phyloP scores from a whole-genome alignment of 306 rosid species.

The Arachis stenosperma region DNA sequence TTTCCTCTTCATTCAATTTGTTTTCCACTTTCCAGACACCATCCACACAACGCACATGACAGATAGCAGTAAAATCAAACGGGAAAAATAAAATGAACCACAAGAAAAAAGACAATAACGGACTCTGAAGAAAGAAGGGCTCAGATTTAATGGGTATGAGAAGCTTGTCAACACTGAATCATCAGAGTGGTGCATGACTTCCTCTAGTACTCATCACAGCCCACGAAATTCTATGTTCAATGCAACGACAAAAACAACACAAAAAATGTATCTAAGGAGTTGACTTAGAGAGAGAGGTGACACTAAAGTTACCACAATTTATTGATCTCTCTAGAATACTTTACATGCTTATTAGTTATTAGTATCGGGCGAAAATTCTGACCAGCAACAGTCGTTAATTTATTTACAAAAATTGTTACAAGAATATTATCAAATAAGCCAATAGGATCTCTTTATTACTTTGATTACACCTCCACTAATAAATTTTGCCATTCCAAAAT shows the following conservation, averaged over 20 bases:
- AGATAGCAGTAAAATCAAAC: not conserved
- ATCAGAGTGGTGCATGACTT: constrained; percentile 98
- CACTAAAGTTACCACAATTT: too few relatives aligned
- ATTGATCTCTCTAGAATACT: too few relatives aligned
- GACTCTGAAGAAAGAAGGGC: constrained; percentile 28
- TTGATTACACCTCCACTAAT: too few relatives aligned
- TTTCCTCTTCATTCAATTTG: constrained; percentile 1
- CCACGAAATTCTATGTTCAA: not conserved
- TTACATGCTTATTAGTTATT: too few relatives aligned
- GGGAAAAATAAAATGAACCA: not conserved
- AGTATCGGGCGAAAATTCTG: too few relatives aligned
- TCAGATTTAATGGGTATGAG: constrained; percentile 73
- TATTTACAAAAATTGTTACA: too few relatives aligned
- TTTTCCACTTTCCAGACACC: not conserved
- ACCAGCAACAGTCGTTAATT: too few relatives aligned
- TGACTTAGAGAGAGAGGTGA: too few relatives aligned
- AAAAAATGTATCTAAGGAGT: too few relatives aligned
- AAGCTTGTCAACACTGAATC: constrained; percentile 73
- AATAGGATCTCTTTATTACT: too few relatives aligned
- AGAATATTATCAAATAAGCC: too few relatives aligned
- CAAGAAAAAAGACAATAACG: not conserved
- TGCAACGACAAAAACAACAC: not conserved
- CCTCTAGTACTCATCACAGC: constrained; percentile 72
- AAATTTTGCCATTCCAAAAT: too few relatives aligned
- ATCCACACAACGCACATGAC: not conserved